Base-by-base conservation (phyloP, 2,329 filamentous ascomycete species). In the Sporothrix pseudoabietina region DNA sequence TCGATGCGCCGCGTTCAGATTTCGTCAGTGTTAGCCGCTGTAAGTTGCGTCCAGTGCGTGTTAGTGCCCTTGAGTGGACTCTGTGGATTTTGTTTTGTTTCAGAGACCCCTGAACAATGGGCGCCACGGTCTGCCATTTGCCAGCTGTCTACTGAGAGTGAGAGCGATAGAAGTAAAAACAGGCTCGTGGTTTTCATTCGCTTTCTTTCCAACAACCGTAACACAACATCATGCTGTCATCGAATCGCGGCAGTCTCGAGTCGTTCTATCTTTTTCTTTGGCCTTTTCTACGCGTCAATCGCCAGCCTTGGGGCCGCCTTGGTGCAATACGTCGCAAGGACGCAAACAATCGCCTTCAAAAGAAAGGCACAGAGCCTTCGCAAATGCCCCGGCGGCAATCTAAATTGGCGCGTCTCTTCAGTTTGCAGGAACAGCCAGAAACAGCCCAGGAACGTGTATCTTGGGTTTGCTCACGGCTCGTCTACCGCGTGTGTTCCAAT, bases 51-150 rank as follows among this genome's bases (percentile, higher is more conserved):
- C 16, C 26, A 35, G 26, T 65, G n/a, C 14, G n/a, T 19, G 8
- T 19, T 52, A 5, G 44, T 35, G 39, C 22, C 9, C 41, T 14
- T 7, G 3, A 10, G 63, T 68, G 44, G 65, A 49, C 44, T 49
- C 4, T 16, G 44, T 19, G 44, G 44, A 49, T 49, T 68, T 47
- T 55, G 47, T 66, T 49, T 69, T 65, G 35, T 57, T 72, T 71
- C 69, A 71, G 19, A 32, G 54, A 30, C 69, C 12, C 26, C 41
- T 44, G 44, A 32, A 41, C 44, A 16, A 9, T 32, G 41, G 57
- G 69, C 69, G 69, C 55, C 55, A 39, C 54, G 41, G 44, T 10
- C 41, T 61, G 69, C 19, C 16, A 71, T 71, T 71, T 71, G 69
- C n/a, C 55, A 35, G 54, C 14, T 32, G 26, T 68, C 63, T 35